Conservation (phyloP, 192 early-diverging fungal species). For the Jimgerdemannia flammicorona region DNA sequence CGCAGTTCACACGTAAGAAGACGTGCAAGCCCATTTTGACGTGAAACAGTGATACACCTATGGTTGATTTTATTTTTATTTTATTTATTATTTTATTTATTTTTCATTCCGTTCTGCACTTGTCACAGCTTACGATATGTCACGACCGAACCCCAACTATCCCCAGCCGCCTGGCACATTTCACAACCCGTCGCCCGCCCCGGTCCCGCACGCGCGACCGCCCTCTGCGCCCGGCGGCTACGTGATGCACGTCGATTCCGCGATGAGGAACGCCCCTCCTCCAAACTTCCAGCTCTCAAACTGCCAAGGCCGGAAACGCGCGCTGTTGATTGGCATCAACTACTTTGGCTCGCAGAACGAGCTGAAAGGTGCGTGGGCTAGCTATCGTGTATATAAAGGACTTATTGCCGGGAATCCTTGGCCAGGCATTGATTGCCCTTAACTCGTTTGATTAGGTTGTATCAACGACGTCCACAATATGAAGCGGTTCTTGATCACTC, state of each 20-base stretch:
- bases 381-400: neutral
- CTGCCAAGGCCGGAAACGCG: slow-evolving; percentile 68
- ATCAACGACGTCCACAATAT: slow-evolving; percentile 84
- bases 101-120: too few species aligned
- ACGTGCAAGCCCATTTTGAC: neutral
- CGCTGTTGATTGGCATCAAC: slow-evolving; percentile 92
- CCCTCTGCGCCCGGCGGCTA: slow-evolving; percentile 21
- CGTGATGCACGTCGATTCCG: slow-evolving; percentile 21
- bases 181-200: slow-evolving; percentile 19
- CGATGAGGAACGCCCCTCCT: slow-evolving; percentile 21
- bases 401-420: neutral
- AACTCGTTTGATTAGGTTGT: slow-evolving; percentile 49
- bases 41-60: slow-evolving; percentile 4
- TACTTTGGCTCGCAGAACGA: slow-evolving; percentile 63
- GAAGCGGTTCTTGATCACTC: slow-evolving; percentile 60
- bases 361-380: slow-evolving; percentile 38
- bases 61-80: too few species aligned
- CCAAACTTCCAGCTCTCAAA: slow-evolving; percentile 46
- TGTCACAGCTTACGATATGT: neutral
- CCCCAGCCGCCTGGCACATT: slow-evolving; percentile 22
- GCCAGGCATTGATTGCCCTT: too few species aligned
- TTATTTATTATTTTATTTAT: neutral
- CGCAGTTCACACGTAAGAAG: slow-evolving; percentile 16
- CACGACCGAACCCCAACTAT: slow-evolving; percentile 14
- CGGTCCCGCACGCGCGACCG: slow-evolving; percentile 7